Evolutionary conservation across 257 asterid species (phyloP), one percentile per base, ranked within the genome.

Genomic region (Prunella vulgaris): DNA sequence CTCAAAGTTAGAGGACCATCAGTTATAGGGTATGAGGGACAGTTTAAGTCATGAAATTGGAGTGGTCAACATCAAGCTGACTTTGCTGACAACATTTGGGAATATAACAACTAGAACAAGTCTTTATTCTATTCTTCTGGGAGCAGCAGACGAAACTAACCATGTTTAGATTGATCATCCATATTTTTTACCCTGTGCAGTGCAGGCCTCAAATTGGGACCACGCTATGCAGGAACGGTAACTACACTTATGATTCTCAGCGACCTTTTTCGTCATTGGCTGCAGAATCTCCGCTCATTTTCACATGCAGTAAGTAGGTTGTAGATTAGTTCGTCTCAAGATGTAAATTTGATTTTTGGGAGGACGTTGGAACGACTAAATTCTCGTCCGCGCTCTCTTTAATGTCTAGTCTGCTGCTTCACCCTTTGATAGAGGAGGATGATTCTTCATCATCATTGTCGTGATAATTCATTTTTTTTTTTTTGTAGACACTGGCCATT

Each of bases 1-100:
- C 83, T 86, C 62, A 86, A 85, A 84, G 87, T 92, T 74, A 81
- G 84, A 83, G 98, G 95, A 32, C 95, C 92, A 46, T 81, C 97
- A 14, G 65, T 73, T 73, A 66, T 81, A 64, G 87, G 95, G 70
- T 65, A 81, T 37, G 30, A 69, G 62, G 74, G 71, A 76, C 76
- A 82, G 66, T 81, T 52, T 76, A 83, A 70, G 44, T 12, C 37
- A 5, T 56, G 32, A 60, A 73, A 58, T 60, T 37, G 46, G 74
- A 64, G 70, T 68, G 61, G 66, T 68, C 77, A 74, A 61, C 68
- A 68, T 65, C 77, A 69, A 70, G 81, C 82, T 76, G 85, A 81
- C 85, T 74, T 70, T 51, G 85, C 84, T 84, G 82, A 90, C 88
- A 69, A 76, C 68, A 74, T 71, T 75, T 67, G 78, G 79, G 69